Evolutionary conservation across 2,329 filamentous ascomycete genomes (phyloP).

Genomic region (Cercospora sp.): DNA sequence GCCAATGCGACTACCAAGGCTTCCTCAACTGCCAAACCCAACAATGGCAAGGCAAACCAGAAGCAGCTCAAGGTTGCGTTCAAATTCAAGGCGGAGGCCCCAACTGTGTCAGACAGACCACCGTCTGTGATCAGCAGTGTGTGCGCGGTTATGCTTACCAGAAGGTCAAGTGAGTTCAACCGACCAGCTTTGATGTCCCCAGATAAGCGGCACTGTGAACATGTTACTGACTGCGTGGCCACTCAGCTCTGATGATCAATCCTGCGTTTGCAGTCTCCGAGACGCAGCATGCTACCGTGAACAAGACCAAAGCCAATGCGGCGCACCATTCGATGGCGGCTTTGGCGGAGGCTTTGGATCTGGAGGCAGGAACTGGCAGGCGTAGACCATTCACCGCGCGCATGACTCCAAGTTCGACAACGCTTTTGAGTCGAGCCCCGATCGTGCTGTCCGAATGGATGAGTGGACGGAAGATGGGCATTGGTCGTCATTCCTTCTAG

Average conservation of each 20-base stretch:
- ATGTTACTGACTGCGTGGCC: too few relatives aligned
- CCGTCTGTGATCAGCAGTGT: constrained; percentile 4
- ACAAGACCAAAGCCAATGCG: background rate
- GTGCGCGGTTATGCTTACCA: constrained; percentile 10
- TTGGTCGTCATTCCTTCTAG: background rate
- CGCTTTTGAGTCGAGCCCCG: background rate
- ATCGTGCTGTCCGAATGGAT: background rate
- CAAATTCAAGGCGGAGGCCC: constrained; percentile 8
- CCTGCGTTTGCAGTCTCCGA: constrained; percentile 12
- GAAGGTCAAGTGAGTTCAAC: constrained; percentile 15
- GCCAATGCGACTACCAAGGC: constrained; percentile 8
- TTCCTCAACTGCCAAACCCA: background rate
- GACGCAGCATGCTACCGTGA: constrained; percentile 5
- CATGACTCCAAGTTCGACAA: background rate
- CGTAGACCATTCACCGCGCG: background rate
- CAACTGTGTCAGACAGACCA: constrained; percentile 12
- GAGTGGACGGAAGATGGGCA: too few relatives aligned
- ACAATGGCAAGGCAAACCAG: background rate
- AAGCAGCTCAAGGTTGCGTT: constrained; percentile 6
- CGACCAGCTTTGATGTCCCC: too few relatives aligned
- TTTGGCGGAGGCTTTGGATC: background rate
- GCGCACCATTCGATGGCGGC: background rate
- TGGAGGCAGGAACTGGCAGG: background rate
- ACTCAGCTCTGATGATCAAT: constrained; percentile 5
- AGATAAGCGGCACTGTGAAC: too few relatives aligned